phyloP scores from a whole-genome alignment of 2,329 filamentous ascomycete genomes.

The Bimuria novae-zelandiae region DNA sequence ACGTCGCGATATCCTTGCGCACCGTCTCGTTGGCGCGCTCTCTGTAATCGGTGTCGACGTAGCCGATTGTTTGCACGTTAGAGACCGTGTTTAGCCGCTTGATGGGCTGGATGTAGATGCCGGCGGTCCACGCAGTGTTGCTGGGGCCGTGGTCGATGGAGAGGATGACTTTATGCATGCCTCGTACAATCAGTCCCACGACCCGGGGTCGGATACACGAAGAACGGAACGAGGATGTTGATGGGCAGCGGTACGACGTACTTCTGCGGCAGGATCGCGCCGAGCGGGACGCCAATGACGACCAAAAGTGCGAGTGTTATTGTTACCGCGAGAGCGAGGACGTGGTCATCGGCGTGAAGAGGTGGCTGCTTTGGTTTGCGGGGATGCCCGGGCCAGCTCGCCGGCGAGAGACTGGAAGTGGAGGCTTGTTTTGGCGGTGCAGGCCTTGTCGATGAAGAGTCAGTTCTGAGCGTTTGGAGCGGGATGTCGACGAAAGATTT shows the following conservation, averaged over 20 bases:
- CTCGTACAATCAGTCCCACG: constrained; percentile 39
- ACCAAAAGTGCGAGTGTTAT: constrained; percentile 25
- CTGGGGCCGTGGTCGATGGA: constrained; percentile 54
- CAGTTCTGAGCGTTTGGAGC: background rate
- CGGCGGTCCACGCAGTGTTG: constrained; percentile 45
- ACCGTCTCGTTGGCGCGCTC: constrained; percentile 22
- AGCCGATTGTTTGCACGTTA: constrained; percentile 56
- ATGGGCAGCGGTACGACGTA: constrained; percentile 26
- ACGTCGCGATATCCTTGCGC: constrained; percentile 51
- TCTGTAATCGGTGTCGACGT: constrained; percentile 55
- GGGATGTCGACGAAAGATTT: background rate
- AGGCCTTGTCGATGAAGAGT: background rate
- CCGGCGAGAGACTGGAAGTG: background rate
- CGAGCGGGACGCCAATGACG: constrained; percentile 25
- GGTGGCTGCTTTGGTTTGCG: background rate
- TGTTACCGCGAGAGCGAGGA: constrained; percentile 25
- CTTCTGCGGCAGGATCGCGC: constrained; percentile 26
- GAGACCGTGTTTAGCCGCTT: constrained; percentile 45
- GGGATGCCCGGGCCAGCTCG: background rate
- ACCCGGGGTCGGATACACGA: constrained; percentile 51
- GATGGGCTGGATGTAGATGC: constrained; percentile 50
- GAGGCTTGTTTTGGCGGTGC: background rate
- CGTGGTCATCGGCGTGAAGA: constrained; percentile 18
- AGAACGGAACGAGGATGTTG: constrained; percentile 54
- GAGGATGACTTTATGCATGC: constrained; percentile 46